A percentile compares a stretch with the other conserved stretches of the same genome.
Conservation (phyloP, 176 grass and related monocot species). For the Oryza nivara region DNA sequence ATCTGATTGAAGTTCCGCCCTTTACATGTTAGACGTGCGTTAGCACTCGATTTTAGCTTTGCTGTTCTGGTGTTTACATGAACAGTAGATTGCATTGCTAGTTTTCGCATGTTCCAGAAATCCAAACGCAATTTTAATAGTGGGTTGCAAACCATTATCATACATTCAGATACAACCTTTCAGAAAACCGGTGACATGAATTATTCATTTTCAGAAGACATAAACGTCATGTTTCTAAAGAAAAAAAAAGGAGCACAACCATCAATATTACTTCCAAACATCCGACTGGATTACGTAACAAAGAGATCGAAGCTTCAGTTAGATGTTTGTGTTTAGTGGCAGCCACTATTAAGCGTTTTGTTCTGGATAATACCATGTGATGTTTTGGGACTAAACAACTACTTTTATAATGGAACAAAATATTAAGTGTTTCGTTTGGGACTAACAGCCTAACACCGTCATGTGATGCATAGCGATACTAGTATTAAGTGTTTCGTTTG, state of each 20-base stretch:
- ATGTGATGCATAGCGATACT: too few relatives aligned
- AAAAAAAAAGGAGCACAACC: too few relatives aligned
- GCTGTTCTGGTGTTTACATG: neutral
- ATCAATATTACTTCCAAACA: neutral
- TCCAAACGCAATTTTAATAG: neutral
- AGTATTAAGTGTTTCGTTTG: too few relatives aligned
- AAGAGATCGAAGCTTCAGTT: too few relatives aligned
- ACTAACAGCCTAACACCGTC: too few relatives aligned
- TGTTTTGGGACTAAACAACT: too few relatives aligned
- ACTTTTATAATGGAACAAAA: too few relatives aligned
- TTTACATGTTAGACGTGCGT: neutral
- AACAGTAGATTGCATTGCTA: neutral
- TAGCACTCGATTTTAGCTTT: neutral
- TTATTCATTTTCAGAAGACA: neutral
- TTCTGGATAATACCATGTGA: too few relatives aligned
- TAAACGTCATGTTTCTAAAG: neutral
- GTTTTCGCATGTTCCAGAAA: neutral
- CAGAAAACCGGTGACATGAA: neutral
- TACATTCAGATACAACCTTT: neutral
- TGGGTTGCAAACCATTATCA: neutral
- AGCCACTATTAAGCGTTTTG: too few relatives aligned
- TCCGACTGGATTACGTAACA: neutral
- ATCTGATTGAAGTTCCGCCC: neutral
- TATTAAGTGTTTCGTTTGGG: too few relatives aligned
- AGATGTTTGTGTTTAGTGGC: too few relatives aligned